phyloP scores from a whole-genome alignment of 2,329 filamentous ascomycete genomes.

The Xylariaceae sp. region DNA sequence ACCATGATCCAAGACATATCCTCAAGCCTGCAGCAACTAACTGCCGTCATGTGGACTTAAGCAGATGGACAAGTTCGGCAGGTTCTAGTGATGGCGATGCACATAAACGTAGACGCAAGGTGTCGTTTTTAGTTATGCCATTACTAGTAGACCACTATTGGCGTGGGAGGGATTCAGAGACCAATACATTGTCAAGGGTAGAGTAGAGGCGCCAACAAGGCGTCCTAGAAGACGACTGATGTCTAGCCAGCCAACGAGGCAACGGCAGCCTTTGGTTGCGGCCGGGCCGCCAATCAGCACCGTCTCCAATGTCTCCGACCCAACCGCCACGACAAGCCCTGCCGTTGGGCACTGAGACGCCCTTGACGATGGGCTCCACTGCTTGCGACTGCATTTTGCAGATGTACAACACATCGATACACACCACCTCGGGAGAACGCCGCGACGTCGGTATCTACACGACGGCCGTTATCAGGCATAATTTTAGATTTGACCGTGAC shows the following conservation, averaged over 20 bases:
- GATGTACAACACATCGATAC: constrained; percentile 49
- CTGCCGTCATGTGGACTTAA: too few species aligned
- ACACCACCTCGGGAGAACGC: constrained; percentile 31
- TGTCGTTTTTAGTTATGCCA: too few species aligned
- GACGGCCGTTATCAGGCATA: constrained; percentile 21
- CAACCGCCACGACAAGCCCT: constrained; percentile 35
- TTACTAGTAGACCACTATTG: too few species aligned
- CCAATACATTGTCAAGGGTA: too few species aligned
- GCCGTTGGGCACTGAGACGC: constrained; percentile 50
- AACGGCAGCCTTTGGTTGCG: constrained; percentile 25
- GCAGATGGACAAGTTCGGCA: too few species aligned
- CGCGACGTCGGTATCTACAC: constrained; percentile 27
- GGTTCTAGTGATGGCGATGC: too few species aligned
- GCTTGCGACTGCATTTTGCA: constrained; percentile 21
- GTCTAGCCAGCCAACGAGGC: constrained; percentile 28
- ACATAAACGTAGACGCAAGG: too few species aligned
- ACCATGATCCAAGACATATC: too few species aligned
- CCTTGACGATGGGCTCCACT: constrained; percentile 41
- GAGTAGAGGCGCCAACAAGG: too few species aligned
- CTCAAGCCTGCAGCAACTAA: too few species aligned
- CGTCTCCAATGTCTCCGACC: constrained; percentile 26
- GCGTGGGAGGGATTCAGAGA: too few species aligned
- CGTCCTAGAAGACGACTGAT: constrained; percentile 11
- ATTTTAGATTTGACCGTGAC: constrained; percentile 20
- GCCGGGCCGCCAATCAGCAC: constrained; percentile 28